phyloP scores from a whole-genome alignment of 371 early-diverging fungal genomes.

The Furculomyces boomerangus region DNA sequence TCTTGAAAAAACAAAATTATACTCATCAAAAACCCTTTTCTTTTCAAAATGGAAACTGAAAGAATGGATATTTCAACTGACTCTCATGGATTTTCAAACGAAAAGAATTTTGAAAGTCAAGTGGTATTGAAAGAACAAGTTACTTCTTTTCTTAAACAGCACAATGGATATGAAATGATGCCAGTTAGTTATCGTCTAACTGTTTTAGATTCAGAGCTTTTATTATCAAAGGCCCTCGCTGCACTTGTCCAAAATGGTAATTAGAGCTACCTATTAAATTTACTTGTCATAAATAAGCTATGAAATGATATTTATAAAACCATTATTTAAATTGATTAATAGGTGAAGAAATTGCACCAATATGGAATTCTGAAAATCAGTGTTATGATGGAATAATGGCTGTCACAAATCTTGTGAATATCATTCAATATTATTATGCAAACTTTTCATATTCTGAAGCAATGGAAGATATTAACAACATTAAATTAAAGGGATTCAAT shows the following conservation, averaged over 20 bases:
- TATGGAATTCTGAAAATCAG: constrained; percentile 67
- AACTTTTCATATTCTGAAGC: constrained; percentile 59
- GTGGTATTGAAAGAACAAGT: constrained; percentile 19
- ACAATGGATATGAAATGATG: constrained; percentile 72
- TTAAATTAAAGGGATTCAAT: constrained; percentile 53
- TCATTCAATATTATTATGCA: constrained; percentile 77
- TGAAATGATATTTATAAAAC: background rate
- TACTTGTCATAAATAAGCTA: background rate
- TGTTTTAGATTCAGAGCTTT: constrained; percentile 73
- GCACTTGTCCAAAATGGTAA: constrained; percentile 83
- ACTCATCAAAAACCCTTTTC: background rate
- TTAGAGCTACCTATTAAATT: background rate
- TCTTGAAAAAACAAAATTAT: background rate
- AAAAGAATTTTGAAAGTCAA: constrained; percentile 8
- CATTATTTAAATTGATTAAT: constrained; percentile 2
- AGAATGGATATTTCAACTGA: background rate
- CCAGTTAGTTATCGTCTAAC: constrained; percentile 79
- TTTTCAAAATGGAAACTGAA: background rate
- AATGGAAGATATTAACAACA: constrained; percentile 63
- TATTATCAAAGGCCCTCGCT: constrained; percentile 80
- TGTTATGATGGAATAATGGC: constrained; percentile 83
- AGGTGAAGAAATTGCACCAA: constrained; percentile 87
- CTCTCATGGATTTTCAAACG: background rate
- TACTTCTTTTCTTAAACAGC: constrained; percentile 46
- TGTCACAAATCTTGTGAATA: constrained; percentile 77